These are phyloP conservation scores for Trichoderma sp. DNA, from an alignment of 2,329 filamentous ascomycete genomes.

Conservation along the genomic window DNA sequence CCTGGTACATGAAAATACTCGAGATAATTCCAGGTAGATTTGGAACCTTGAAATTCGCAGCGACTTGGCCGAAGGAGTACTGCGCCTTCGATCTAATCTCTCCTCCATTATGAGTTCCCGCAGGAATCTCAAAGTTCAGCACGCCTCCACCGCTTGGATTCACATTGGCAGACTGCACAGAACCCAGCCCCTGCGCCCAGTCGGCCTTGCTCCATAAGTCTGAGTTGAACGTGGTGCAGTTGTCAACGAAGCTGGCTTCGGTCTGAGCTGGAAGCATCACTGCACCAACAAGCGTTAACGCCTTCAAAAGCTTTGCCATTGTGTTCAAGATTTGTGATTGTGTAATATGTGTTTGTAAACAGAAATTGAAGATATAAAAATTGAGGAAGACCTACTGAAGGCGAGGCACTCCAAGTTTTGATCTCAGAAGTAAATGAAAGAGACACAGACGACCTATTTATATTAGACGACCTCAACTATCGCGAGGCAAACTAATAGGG, in stretches of 20 bases:
- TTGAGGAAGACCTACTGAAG: neutral
- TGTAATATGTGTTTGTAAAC: neutral
- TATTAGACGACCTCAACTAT: neutral
- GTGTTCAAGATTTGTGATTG: neutral
- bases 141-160: constrained; percentile 8
- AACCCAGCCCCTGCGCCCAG: neutral
- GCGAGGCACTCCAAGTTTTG: neutral
- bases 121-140: neutral
- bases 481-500: neutral
- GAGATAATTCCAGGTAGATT: neutral
- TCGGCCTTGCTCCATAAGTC: neutral
- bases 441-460: neutral
- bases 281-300: neutral
- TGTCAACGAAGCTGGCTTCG: neutral
- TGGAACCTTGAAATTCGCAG: constrained; percentile 1
- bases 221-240: neutral
- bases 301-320: neutral
- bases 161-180: neutral
- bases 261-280: neutral
- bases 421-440: neutral
- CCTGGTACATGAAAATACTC: constrained; percentile 6
- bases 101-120: neutral
- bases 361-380: neutral
- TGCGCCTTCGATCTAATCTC: neutral
- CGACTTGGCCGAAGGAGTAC: neutral